Evolutionary conservation across 2,329 filamentous ascomycete genomes (phyloP).

Genomic region (Colletotrichum shisoi): DNA sequence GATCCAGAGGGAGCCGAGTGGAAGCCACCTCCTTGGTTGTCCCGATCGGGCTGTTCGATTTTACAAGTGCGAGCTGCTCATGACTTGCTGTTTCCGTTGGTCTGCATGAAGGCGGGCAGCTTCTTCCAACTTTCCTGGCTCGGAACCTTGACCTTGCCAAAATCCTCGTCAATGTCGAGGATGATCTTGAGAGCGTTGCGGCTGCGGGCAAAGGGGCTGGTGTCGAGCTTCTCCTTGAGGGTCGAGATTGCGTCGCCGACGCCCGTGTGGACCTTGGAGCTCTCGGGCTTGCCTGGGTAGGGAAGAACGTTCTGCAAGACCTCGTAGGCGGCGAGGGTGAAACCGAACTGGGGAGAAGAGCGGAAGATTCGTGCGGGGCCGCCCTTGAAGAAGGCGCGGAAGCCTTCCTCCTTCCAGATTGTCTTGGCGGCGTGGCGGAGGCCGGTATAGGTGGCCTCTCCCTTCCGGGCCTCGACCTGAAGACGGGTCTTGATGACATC

Average conservation of each 20-base stretch:
- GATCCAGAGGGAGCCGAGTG: background rate
- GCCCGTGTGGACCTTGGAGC: constrained; percentile 63
- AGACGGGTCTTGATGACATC: constrained; percentile 99
- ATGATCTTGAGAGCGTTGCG: constrained; percentile 95
- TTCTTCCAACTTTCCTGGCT: constrained; percentile 62
- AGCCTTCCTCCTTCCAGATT: constrained; percentile 89
- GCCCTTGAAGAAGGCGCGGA: constrained; percentile 98
- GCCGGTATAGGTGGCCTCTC: constrained; percentile 85
- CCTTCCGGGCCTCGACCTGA: constrained; percentile 96
- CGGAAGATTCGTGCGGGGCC: constrained; percentile 93
- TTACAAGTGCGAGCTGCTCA: constrained; percentile 1
- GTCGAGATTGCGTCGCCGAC: constrained; percentile 70
- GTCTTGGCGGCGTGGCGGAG: constrained; percentile 85
- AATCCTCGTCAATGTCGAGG: constrained; percentile 91
- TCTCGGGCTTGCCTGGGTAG: constrained; percentile 71
- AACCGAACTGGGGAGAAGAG: constrained; percentile 96
- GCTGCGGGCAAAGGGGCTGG: constrained; percentile 67
- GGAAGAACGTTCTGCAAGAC: constrained; percentile 83
- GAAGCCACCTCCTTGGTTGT: background rate
- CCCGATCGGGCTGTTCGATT: background rate
- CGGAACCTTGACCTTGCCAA: constrained; percentile 75
- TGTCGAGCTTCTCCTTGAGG: constrained; percentile 66
- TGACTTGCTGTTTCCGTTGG: constrained; percentile 19
- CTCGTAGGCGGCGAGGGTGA: constrained; percentile 95
- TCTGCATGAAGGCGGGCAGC: constrained; percentile 57